phyloP scores from a whole-genome alignment of 257 asterid genomes.

The Capsicum pubescens region DNA sequence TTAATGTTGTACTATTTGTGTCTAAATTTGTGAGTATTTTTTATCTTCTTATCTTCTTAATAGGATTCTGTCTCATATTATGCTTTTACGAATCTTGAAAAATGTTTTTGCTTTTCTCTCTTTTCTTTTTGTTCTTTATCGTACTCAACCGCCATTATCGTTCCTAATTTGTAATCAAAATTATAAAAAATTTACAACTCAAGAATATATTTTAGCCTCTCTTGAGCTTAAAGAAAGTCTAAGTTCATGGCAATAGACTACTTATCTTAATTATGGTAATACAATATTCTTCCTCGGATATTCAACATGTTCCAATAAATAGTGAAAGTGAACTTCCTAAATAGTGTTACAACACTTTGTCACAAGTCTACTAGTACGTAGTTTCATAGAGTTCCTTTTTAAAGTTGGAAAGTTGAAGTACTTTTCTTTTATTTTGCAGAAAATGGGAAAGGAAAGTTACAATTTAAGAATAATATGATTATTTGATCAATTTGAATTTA shows the following conservation, averaged over 20 bases:
- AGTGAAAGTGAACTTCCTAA: neutral
- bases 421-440: constrained; percentile 5
- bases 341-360: neutral
- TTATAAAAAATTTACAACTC: neutral
- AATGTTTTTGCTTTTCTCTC: too few species aligned
- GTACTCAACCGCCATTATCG: neutral
- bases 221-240: neutral
- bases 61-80: neutral
- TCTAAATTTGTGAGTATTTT: neutral
- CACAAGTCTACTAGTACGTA: neutral
- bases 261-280: neutral
- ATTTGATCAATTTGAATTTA: neutral
- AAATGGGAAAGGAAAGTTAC: neutral
- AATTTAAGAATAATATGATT: neutral
- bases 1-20: neutral
- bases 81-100: neutral
- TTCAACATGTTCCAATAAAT: neutral
- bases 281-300: neutral
- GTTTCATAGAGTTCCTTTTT: constrained; percentile 3
- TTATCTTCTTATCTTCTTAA: constrained; percentile 20
- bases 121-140: neutral
- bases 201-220: neutral
- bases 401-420: neutral
- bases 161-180: neutral
- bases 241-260: neutral